Evolutionary conservation across 805 yeast species (phyloP).

Genomic region (Ogataea neopini): DNA sequence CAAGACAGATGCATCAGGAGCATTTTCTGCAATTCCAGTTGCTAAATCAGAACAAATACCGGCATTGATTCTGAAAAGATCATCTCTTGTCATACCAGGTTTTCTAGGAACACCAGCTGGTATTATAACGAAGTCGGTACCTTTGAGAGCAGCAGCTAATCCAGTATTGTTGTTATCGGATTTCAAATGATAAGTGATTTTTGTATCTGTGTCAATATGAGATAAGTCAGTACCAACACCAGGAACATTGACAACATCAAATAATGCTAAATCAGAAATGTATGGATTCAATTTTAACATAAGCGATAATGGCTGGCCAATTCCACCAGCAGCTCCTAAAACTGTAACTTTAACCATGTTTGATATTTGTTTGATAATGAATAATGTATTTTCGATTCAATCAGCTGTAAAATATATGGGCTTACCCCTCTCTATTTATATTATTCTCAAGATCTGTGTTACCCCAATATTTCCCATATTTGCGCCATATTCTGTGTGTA

Average conservation of each 20-base stretch:
- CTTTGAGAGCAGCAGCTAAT: conserved; percentile 44
- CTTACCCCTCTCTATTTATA: conserved; percentile 7
- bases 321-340: conserved; percentile 90
- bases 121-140: conserved; percentile 49
- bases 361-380: no score
- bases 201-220: conserved; percentile 59
- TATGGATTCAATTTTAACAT: conserved; percentile 67
- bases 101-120: conserved; percentile 66
- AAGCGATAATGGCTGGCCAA: conserved; percentile 88
- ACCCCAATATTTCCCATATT: conserved; percentile 1
- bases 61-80: conserved; percentile 57
- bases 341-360: conserved; percentile 49
- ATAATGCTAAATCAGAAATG: conserved; percentile 67
- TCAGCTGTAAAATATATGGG: not conserved
- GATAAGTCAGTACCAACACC: conserved; percentile 89
- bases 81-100: conserved; percentile 67
- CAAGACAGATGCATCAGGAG: conserved; percentile 54
- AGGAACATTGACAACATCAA: conserved; percentile 78
- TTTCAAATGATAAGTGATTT: conserved; percentile 40
- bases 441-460: not conserved
- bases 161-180: conserved; percentile 27
- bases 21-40: conserved; percentile 46
- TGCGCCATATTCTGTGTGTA: conserved; percentile 3
- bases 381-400: no score
- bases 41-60: conserved; percentile 51